Evolutionary conservation across 2,329 filamentous ascomycete species (phyloP).

Genomic region (Emmonsia crescens): DNA sequence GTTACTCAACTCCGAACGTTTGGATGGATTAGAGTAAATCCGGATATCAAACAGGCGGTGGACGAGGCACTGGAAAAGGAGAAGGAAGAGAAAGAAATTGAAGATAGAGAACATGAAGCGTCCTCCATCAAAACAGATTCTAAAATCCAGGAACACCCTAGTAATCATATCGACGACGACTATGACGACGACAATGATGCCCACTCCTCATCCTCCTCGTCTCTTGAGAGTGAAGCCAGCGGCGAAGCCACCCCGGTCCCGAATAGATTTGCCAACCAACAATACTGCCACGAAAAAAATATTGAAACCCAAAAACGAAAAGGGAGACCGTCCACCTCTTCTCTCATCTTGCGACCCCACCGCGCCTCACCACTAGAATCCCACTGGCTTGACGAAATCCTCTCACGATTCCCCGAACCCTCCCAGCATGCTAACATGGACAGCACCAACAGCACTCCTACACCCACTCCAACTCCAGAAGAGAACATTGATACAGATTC

Average conservation of each 20-base stretch:
- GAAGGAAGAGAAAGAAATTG: slow-evolving; percentile 46
- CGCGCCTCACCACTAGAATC: slow-evolving; percentile 69
- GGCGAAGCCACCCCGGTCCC: slow-evolving; percentile 29
- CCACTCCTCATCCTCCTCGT: slow-evolving; percentile 27
- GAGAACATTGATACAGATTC: slow-evolving; percentile 12
- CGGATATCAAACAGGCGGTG: slow-evolving; percentile 72
- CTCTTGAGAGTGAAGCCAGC: slow-evolving; percentile 27
- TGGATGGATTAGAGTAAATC: slow-evolving; percentile 74
- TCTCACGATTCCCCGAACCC: slow-evolving; percentile 25
- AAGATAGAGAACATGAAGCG: slow-evolving; percentile 8
- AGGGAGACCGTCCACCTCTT: slow-evolving; percentile 34
- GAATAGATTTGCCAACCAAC: slow-evolving; percentile 16
- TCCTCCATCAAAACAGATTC: slow-evolving; percentile 4
- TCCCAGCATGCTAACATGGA: slow-evolving; percentile 4
- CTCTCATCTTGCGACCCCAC: slow-evolving; percentile 66
- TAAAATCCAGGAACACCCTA: not conserved
- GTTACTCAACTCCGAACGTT: slow-evolving; percentile 89
- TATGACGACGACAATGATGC: slow-evolving; percentile 17
- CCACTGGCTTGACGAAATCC: slow-evolving; percentile 49
- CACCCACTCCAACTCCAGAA: slow-evolving; percentile 4
- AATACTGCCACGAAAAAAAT: slow-evolving; percentile 6
- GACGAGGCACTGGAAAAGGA: slow-evolving; percentile 60
- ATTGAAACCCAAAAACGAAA: not conserved
- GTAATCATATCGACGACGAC: slow-evolving; percentile 8
- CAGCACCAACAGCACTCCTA: not conserved